Evolutionary conservation across 2,329 filamentous ascomycete species (phyloP), one percentile per base, ranked within the genome.

Genomic region (Remersonia thermophila): DNA sequence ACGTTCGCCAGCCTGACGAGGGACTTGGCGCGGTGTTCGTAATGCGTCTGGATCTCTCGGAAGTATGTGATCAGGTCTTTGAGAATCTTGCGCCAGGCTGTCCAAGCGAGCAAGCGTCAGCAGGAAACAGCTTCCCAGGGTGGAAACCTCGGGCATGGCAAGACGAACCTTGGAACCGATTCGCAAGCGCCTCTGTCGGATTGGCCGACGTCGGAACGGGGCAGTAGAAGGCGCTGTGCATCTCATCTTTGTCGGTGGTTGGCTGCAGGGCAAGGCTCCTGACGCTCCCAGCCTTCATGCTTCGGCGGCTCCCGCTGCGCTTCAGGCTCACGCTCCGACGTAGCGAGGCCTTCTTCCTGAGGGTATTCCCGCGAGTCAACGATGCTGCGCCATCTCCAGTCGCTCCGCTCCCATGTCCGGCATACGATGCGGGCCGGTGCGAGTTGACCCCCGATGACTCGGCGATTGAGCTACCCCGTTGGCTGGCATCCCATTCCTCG

Each of bases 41-140:
- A 95, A 32, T 87, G 83, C 34, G 72, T 73, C 54, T 94, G 85
- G 32, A 96, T 77, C 56, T 96, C 91, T 50, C 84, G 79, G 56
- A 95, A 96, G 57, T 94, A 96, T 38, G 82, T 66, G 47, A 96
- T 94, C 30, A 96, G 69, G 47, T 95, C 87, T 57, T 96, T 96
- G 36, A 98, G 71, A 11, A 95, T 72, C 63, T 93, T 94, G 50
- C 91, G 77, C 91, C 91, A 98, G 35, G 83, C 86, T 93, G 48
- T 29, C 37, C 15, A 30, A n/a, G 16, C 32, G 18, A 7, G 11
- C 18, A 23, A 31, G 15, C 29, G 44, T 47, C 31, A 49, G 45
- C 20, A 9, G 9, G 5, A 5, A 5, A 23, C 5, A n/a, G n/a
- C n/a, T n/a, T n/a, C n/a, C n/a, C n/a, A n/a, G n/a, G n/a, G n/a